Evolutionary conservation across 331 rosid species (phyloP).

Genomic region (Malus hybrid): DNA sequence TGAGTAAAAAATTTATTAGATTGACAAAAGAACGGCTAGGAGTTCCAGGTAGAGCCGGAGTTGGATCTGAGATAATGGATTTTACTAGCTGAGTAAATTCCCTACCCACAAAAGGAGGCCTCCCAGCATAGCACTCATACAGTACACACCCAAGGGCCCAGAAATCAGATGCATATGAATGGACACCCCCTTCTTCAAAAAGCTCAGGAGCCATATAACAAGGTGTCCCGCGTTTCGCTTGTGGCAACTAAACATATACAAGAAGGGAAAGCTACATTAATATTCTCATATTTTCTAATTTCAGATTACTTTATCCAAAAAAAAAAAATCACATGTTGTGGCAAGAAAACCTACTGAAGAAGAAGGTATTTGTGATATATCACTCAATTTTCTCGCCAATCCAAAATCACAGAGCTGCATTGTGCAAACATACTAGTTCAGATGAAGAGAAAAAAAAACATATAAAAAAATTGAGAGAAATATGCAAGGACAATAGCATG

Average conservation of each 20-base stretch:
- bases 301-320: background rate
- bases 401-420: conserved; percentile 96
- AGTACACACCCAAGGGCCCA: conserved; percentile 99
- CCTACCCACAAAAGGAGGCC: conserved; percentile 88
- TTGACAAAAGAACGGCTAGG: conserved; percentile 90
- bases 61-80: conserved; percentile 84
- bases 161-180: conserved; percentile 88
- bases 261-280: conserved; percentile 23
- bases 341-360: conserved; percentile 45
- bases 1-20: conserved; percentile 74
- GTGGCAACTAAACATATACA: conserved; percentile 60
- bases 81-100: conserved; percentile 92
- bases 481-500: background rate
- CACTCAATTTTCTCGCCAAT: conserved; percentile 83
- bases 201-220: conserved; percentile 99
- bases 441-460: background rate
- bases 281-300: conserved; percentile 7
- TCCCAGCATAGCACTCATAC: conserved; percentile 86
- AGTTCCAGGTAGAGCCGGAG: conserved; percentile 83
- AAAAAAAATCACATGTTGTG: background rate
- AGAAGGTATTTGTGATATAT: conserved; percentile 69
- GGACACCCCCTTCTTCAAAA: conserved; percentile 92
- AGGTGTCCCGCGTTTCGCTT: conserved; percentile 96
- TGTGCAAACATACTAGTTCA: conserved; percentile 13
- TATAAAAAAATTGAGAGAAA: background rate